Evolutionary conservation across 1,139 yeast genomes (phyloP), one percentile per base, ranked within the genome.

Genomic region (Yueomyces sp.): DNA sequence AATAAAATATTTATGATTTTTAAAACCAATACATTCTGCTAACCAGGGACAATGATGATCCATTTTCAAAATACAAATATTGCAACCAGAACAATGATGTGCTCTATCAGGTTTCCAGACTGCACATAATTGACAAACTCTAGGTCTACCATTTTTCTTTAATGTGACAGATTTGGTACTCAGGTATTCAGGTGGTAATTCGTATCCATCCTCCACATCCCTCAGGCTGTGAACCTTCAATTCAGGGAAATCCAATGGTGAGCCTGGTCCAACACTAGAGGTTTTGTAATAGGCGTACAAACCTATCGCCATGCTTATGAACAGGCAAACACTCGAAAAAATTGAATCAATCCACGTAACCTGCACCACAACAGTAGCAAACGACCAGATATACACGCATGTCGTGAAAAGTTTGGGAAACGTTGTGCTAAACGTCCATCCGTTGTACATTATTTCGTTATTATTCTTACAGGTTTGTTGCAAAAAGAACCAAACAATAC

Each of bases 1-100:
- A 27, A 86, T 60, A 57, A 86, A 89, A 55, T 67, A 75, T 63
- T 85, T 83, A 55, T 85, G 89, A 63, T 89, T 89, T 39, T 65
- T 65, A 63, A 73, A 81, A 0, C 98, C 98, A 44, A 93, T 76
- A 60, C 98, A 91, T 9, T 76, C 70, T 4, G 95, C 78, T 58
- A 91, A 87, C 98, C 98, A 91, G 0, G 98, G 97, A 59, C 98
- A 91, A 63, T 84, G 94, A 57, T 91, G 98, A 63, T 82, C 93
- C 91, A 81, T 81, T 47, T 72, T 68, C 43, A 91, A 67, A 1
- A 84, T 72, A 62, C 98, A 91, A 42, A 63, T 65, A 8, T 76
- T 72, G 50, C 93, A 78, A 27, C 75, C 65, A 0, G 84, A 78
- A 47, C 98, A 91, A 61, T 91, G 97, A 58, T 91, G 98, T 46